Evolutionary conservation across 352 stramenopile genomes (phyloP), one percentile per base, ranked within the genome.

Genomic region (Globisporangium rhizosaccharum): DNA sequence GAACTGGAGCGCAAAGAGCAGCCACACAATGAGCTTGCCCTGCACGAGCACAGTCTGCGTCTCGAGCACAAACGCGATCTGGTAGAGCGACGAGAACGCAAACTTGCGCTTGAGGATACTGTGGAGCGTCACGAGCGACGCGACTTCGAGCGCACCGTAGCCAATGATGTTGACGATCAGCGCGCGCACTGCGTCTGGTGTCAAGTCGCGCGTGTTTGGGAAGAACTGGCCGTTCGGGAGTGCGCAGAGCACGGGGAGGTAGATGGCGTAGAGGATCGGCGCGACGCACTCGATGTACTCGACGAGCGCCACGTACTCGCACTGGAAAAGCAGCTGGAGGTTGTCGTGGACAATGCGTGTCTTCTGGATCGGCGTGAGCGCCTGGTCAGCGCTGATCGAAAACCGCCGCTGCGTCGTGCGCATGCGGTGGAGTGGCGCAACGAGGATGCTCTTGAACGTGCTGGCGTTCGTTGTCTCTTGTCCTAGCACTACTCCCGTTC

Each of bases 61-160:
- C 46, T 86, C 70, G 18, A 82, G 54, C 50, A 85, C 73, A 46
- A 85, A 85, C n/a, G 59, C 71, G 11, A 83, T 52, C n/a, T 79
- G 71, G n/a, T 73, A 72, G 15, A 85, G 57, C 1, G 66, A 57
- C 47, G 59, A 8, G 17, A 64, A 52, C n/a, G 20, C 17, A 14
- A 73, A 51, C 17, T 56, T 33, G 6, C 47, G 30, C 18, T 25
- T 18, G 14, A 70, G 7, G 5, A 64, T 7, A 1, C 25, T 18
- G 23, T 51, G 23, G 3, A 70, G 48, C 2, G 51, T 10, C 26
- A 65, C 25, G 17, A 67, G 39, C 50, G 55, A 65, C 17, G 53
- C 18, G n/a, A 67, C 17, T 33, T 67, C 63, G 6, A 69, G 52
- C 0, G 39, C 48, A 4, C 47, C 51, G 51, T 61, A 70, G 15